Conservation (phyloP, 192 early-diverging fungal species). For the Umbelopsis isabellina region DNA sequence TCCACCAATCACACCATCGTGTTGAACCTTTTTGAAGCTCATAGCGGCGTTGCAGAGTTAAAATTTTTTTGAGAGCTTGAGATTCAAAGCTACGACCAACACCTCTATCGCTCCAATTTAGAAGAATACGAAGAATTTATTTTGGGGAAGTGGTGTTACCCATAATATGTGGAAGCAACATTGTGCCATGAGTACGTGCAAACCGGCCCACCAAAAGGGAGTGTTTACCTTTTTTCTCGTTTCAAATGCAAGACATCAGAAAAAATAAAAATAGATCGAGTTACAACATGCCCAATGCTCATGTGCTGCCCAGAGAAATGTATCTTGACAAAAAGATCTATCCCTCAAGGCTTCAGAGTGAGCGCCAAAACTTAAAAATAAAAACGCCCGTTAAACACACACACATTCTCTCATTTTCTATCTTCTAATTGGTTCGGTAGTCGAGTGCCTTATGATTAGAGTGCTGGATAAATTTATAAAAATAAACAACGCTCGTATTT, state of each 20-base stretch:
- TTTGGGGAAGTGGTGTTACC: conserved; percentile 10
- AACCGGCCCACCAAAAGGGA: neutral
- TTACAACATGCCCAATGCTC: conserved; percentile 19
- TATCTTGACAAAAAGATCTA: too few relatives aligned
- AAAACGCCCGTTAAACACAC: neutral
- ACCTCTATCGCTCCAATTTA: too few relatives aligned
- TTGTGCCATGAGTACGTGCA: neutral
- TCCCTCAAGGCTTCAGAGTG: too few relatives aligned
- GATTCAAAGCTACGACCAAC: too few relatives aligned
- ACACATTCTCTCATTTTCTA: too few relatives aligned
- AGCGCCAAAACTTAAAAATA: neutral
- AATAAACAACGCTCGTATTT: too few relatives aligned
- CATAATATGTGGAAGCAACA: conserved; percentile 14
- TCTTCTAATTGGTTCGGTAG: too few relatives aligned
- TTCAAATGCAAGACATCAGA: conserved; percentile 21
- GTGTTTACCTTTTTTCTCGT: neutral
- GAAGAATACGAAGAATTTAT: neutral
- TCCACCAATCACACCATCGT: neutral
- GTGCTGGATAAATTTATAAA: too few relatives aligned
- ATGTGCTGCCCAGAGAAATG: neutral
- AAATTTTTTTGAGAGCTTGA: too few relatives aligned
- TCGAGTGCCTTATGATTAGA: too few relatives aligned
- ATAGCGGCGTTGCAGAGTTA: too few relatives aligned
- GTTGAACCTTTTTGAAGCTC: neutral
- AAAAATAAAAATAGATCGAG: conserved; percentile 13